Evolutionary conservation across 352 stramenopile genomes (phyloP), one percentile per base, ranked within the genome.

Genomic region (Pythium aquatile): DNA sequence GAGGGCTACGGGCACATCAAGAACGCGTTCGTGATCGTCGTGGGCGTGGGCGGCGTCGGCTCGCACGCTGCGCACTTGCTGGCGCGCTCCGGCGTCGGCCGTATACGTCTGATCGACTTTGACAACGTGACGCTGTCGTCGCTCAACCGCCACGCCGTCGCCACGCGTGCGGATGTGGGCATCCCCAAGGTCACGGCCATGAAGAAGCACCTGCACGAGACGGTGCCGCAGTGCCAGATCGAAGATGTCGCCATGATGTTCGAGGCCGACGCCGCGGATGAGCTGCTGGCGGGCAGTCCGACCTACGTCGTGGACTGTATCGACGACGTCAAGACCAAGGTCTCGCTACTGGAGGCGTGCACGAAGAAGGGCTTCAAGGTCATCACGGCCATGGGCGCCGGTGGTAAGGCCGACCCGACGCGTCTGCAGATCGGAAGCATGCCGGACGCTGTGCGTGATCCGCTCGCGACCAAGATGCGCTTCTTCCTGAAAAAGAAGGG

Each of bases 111-210:
- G 32, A 91, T 99, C 28, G 98, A 99, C 82, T 99, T 99, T 89
- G 98, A 99, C 76, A 98, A 99, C 72, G 97, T 99, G 13, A 99
- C 97, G 32, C 77, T 99, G 51, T 99, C 96, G 49, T 99, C 94
- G 54, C 82, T 99, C 39, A 99, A 99, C 86, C 93, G 97, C 61
- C 97, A 99, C 79, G 97, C 98, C 0, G 93, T 98, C 61, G 97
- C 97, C 20, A 98, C 92, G 16, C 86, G 98, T 37, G 79, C 81
- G 14, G 97, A 99, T 74, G 97, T 99, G 17, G 97, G 98, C 20
- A 89, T 86, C 24, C 83, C 96, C 32, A 99, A 99, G 77, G 83
- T 88, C 49, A 77, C 76, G 30, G 85, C 92, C 20, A 85, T 98
- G 66, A 86, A 90, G 72, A 84, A 90, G 29, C 87, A 94, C 42